Evolutionary conservation across 2,329 filamentous ascomycete species (phyloP).

Genomic region (Zarea fungicola): DNA sequence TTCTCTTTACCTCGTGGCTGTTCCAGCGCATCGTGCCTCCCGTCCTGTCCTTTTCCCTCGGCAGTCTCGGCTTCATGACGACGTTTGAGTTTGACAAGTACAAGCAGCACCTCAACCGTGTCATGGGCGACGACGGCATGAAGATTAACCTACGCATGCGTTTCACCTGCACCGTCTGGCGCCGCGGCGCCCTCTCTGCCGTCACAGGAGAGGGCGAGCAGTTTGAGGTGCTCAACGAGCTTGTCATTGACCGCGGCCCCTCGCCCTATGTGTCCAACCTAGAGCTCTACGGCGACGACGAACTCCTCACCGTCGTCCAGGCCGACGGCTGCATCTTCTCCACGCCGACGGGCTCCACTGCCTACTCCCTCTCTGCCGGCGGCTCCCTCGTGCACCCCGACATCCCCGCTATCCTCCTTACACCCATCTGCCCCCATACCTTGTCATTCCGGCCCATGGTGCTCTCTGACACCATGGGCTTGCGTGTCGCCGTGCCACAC

Average conservation of each 20-base stretch:
- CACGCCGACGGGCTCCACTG: conserved; percentile 89
- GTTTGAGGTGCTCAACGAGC: conserved; percentile 96
- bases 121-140: conserved; percentile 96
- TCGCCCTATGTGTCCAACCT: conserved; percentile 96
- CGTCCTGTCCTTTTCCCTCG: conserved; percentile 77
- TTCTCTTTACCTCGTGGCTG: conserved; percentile 86
- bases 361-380: conserved; percentile 92
- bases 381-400: conserved; percentile 94
- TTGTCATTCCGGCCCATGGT: conserved; percentile 98
- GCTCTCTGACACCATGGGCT: conserved; percentile 86
- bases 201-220: conserved; percentile 73
- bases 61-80: conserved; percentile 82
- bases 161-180: conserved; percentile 96
- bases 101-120: conserved; percentile 75
- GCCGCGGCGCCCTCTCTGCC: conserved; percentile 54
- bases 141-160: conserved; percentile 97
- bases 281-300: conserved; percentile 92
- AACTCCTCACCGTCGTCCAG: conserved; percentile 90
- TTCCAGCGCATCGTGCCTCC: conserved; percentile 85
- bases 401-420: conserved; percentile 92
- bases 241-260: conserved; percentile 95
- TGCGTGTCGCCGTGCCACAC: conserved; percentile 80
- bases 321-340: conserved; percentile 98
- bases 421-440: conserved; percentile 95
- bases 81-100: conserved; percentile 85